A percentile compares a stretch with the other conserved stretches of the same genome.
Conservation (phyloP, 495 filamentous ascomycete genomes). For the Aspergillus diversus region DNA sequence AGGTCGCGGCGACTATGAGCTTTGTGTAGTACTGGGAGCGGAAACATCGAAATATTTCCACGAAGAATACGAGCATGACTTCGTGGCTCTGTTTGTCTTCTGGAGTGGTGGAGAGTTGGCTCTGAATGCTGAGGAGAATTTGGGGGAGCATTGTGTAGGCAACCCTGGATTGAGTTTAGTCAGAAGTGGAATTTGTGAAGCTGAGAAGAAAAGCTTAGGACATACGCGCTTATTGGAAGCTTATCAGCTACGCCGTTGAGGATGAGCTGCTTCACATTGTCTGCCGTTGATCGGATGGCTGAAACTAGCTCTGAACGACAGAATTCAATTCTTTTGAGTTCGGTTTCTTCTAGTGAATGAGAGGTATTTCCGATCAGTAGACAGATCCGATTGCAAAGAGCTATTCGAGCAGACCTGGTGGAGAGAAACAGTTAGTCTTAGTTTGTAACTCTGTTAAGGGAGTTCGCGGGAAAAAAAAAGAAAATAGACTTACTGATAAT, state of each 20-base stretch:
- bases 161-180: constrained; percentile 9
- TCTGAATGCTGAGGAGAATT: constrained; percentile 24
- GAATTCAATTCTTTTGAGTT: constrained; percentile 18
- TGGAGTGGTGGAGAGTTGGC: constrained; percentile 17
- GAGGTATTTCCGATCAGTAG: constrained; percentile 17
- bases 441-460: too few relatives aligned
- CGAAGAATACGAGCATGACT: constrained; percentile 24
- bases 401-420: constrained; percentile 20
- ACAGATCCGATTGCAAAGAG: constrained; percentile 24
- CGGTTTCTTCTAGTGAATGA: constrained; percentile 9
- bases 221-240: constrained; percentile 25
- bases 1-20: constrained; percentile 19
- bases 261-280: constrained; percentile 23
- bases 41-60: constrained; percentile 22
- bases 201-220: not conserved
- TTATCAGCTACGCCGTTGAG: constrained; percentile 22
- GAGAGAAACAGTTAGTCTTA: not conserved
- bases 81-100: constrained; percentile 25
- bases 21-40: constrained; percentile 21
- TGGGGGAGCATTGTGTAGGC: constrained; percentile 24
- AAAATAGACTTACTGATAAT: constrained; percentile 18
- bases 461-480: not conserved
- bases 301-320: constrained; percentile 16
- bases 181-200: too few relatives aligned
- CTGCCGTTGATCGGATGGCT: constrained; percentile 19